Base-by-base conservation (phyloP, 1,139 yeast species). In the Yamadazyma siamensis region DNA sequence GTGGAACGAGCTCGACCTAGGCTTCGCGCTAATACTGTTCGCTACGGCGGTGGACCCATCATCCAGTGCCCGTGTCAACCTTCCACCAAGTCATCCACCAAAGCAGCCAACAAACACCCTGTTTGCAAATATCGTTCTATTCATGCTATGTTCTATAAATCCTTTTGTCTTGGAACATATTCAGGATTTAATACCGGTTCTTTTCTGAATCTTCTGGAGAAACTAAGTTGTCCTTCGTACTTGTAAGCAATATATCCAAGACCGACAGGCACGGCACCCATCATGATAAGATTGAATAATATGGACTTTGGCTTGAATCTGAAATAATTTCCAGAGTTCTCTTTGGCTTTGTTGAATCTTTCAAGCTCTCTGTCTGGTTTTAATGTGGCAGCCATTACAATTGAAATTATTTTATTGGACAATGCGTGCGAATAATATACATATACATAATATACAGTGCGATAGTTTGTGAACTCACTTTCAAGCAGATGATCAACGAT, bases 101-200 rank as follows among this genome's bases (percentile, higher is more conserved):
- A n/a, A n/a, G n/a, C n/a, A n/a, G n/a, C n/a, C n/a, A n/a, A n/a
- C n/a, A n/a, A n/a, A n/a, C n/a, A n/a, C n/a, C n/a, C n/a, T n/a
- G n/a, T n/a, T n/a, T n/a, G n/a, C n/a, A n/a, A n/a, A n/a, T n/a
- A 18, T 18, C 9, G 20, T 18, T 18, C 20, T 18, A 7, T 18
- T 18, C 20, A 23, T 23, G 16, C 16, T 18, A 13, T 15, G 6
- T 10, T 15, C 49, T 53, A 65, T 54, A 67, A 65, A 45, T 67
- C 71, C 49, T 67, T 66, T 36, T 56, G 59, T 56, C 74, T 65
- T 41, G 74, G 74, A 34, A 56, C 59, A 43, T 66, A 68, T 23
- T 63, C 67, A 34, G 56, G 61, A 33, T 56, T 49, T 43, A 65
- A 56, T 12, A 68, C 54, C 17, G 58, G 55, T 15, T 49, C 52